These are phyloP conservation scores for Daldinia concentrica DNA, from an alignment of 495 filamentous ascomycete species.

Conservation along the genomic window DNA sequence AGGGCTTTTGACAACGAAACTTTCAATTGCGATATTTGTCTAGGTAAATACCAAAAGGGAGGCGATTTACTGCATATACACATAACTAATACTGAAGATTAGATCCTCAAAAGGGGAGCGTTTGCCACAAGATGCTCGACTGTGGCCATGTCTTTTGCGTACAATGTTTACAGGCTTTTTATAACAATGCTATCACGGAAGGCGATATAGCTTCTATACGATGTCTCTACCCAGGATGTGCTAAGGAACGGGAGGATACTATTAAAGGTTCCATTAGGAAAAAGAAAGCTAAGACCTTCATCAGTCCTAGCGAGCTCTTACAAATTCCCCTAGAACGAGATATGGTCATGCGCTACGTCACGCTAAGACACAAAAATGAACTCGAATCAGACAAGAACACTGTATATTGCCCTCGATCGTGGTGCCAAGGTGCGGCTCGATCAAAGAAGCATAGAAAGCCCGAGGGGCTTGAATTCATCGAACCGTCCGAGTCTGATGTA, in stretches of 20 bases:
- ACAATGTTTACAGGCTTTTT: constrained; percentile 85
- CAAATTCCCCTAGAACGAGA: constrained; percentile 82
- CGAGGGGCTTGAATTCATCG: constrained; percentile 57
- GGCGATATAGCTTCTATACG: constrained; percentile 80
- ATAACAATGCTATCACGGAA: constrained; percentile 84
- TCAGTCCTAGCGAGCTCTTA: constrained; percentile 86
- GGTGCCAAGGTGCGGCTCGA: constrained; percentile 92
- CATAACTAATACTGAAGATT: constrained; percentile 41
- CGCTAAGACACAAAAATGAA: constrained; percentile 88
- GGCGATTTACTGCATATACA: neutral
- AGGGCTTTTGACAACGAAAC: constrained; percentile 83
- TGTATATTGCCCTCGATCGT: constrained; percentile 90
- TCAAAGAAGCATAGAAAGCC: constrained; percentile 82
- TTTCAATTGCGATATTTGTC: constrained; percentile 89
- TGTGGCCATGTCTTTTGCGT: constrained; percentile 94
- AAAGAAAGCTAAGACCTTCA: constrained; percentile 64
- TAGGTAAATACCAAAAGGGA: constrained; percentile 55
- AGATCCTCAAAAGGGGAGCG: constrained; percentile 89
- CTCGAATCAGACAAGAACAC: constrained; percentile 91
- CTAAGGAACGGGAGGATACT: constrained; percentile 62
- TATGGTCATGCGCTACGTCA: constrained; percentile 83
- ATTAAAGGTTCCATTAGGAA: constrained; percentile 43
- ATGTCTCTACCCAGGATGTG: constrained; percentile 80
- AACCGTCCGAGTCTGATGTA: constrained; percentile 56
- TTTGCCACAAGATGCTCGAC: constrained; percentile 78